Conservation (phyloP, 1,284 basidiomycete genomes). For the Pulchroboletus neoregius region DNA sequence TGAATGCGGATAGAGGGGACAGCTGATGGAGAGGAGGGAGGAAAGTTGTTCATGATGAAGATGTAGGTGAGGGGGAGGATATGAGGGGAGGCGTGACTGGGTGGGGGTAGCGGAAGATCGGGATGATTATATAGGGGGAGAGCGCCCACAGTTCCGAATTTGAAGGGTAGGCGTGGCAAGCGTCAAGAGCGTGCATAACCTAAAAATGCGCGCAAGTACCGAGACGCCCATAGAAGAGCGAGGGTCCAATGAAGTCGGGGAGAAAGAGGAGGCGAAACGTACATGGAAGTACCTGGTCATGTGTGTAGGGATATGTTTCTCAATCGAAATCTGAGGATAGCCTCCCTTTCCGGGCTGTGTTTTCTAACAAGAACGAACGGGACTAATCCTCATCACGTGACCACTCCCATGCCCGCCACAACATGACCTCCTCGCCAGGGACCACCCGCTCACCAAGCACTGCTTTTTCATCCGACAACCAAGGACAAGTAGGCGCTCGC, state of each 20-base stretch:
- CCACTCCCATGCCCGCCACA: background rate
- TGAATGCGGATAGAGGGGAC: constrained; percentile 23
- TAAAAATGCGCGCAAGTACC: too few relatives aligned
- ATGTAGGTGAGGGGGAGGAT: background rate
- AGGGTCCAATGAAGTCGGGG: background rate
- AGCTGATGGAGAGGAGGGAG: background rate
- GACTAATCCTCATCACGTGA: constrained; percentile 15
- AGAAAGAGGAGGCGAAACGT: background rate
- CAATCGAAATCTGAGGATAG: constrained; percentile 6
- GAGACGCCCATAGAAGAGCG: constrained; percentile 18
- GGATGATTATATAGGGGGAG: constrained; percentile 23
- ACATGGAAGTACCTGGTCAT: background rate
- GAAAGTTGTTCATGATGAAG: constrained; percentile 15
- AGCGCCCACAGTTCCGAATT: constrained; percentile 11
- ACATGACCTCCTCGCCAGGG: too few relatives aligned
- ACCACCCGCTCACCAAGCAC: too few relatives aligned
- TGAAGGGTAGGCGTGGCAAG: constrained; percentile 10
- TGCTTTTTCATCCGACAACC: constrained; percentile 17
- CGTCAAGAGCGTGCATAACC: constrained; percentile 15
- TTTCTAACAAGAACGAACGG: constrained; percentile 14
- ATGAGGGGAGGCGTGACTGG: constrained; percentile 10
- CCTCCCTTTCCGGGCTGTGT: constrained; percentile 10
- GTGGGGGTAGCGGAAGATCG: background rate
- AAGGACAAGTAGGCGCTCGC: constrained; percentile 21
- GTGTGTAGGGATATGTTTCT: constrained; percentile 6